Evolutionary conservation across 768 basidiomycete species (phyloP).

Genomic region (Tulasnella sp.): DNA sequence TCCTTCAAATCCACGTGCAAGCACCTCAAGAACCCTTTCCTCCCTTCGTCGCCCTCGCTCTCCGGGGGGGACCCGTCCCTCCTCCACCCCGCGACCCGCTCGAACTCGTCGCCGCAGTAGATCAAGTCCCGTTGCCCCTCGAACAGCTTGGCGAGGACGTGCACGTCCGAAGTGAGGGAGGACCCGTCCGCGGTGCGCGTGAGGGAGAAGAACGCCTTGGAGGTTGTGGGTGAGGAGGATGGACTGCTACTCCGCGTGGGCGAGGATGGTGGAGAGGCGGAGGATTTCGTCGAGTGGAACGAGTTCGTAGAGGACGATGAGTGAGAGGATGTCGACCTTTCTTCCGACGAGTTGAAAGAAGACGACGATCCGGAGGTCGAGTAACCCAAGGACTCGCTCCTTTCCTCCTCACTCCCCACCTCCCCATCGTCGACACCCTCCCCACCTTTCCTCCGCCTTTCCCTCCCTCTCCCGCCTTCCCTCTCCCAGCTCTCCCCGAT

Average conservation of each 20-base stretch:
- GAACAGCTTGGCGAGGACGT: slow-evolving; percentile 56
- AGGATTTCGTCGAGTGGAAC: neutral
- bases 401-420: neutral
- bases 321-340: neutral
- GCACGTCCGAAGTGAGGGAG: slow-evolving; percentile 60
- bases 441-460: neutral
- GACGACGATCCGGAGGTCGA: neutral
- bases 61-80: slow-evolving; percentile 22
- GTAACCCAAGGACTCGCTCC: neutral
- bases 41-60: slow-evolving; percentile 26
- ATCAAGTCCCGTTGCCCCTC: slow-evolving; percentile 62
- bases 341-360: neutral
- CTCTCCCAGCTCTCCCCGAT: neutral
- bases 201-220: slow-evolving; percentile 61
- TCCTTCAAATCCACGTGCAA: slow-evolving; percentile 63
- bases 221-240: neutral
- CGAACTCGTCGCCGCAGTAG: slow-evolving; percentile 59
- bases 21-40: slow-evolving; percentile 37
- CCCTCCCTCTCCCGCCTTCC: neutral
- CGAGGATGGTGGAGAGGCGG: neutral
- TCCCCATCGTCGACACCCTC: neutral
- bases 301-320: neutral
- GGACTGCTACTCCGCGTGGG: neutral
- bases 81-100: slow-evolving; percentile 35
- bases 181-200: slow-evolving; percentile 67